Base-by-base conservation (phyloP, 208 protist genomes). In the Strigomonas culicis region DNA sequence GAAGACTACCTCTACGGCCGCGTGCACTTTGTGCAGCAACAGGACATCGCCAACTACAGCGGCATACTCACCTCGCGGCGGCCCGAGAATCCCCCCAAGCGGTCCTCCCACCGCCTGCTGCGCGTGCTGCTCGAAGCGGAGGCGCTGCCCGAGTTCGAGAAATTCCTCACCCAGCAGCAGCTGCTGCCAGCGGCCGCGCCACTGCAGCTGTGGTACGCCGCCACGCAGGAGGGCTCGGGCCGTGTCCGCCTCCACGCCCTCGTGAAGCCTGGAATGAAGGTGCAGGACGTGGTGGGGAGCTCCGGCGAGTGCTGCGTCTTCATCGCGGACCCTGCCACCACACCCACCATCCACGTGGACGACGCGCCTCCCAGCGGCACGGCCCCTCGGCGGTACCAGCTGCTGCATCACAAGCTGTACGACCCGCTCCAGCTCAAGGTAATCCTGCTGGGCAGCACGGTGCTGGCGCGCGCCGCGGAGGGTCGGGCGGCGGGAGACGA, bases 381-480 rank as follows among this genome's bases (percentile, higher is more conserved):
- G 30, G 52, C 19, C 24, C n/a, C n/a, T 32, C 50, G 75, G 25
- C 74, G 82, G 55, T 87, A 86, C 61, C 76, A 91, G 31, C 47
- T 95, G 22, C 80, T 86, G 65, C 89, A 92, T 59, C 89, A 95
- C 65, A 95, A 92, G 69, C 61, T 95, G 25, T 95, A 93, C 68
- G 84, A 92, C 59, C 89, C 86, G 15, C 58, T 91, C 36, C 79
- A 86, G 59, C 71, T 95, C 32, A 83, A 80, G 58, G 71, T 95
- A 22, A 19, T 77, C n/a, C 80, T 85, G 68, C 68, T 95, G 21
- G 84, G 88, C 11, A 82, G 77, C 55, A 92, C 85, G 10, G 78
- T 92, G 17, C 59, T 94, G 30, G 68, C 59, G 15, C 76, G 77
- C 21, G 66, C 72, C 60, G 71, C 67, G 44, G 47, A 6, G 8